Evolutionary conservation across 177 flowering plant genomes (phyloP), one percentile per base, ranked within the genome.

Genomic region (Vitis hybrid): DNA sequence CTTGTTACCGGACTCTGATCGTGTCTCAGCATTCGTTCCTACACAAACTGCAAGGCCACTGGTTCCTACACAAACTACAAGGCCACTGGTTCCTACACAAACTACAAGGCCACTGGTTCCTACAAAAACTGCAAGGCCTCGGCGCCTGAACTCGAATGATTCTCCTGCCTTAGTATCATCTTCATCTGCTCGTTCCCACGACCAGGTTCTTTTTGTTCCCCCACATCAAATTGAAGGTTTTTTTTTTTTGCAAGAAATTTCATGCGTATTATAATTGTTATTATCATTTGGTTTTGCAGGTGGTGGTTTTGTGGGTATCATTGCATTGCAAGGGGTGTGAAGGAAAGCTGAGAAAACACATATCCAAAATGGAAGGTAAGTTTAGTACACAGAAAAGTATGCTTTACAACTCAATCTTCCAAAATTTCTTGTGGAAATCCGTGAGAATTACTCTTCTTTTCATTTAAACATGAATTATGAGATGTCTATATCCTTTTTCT

Each of bases 241-340:
- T 7, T 18, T 18, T 18, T 14, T 68, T 58, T 58, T 14, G 12
- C 11, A 11, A 52, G 4, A 21, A 48, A 19, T 21, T 57, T 2
- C 7, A 27, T 2, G 5, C 56, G 14, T 4, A 40, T 6, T 30
- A 11, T 5, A 11, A 17, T 61, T 52, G 21, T 51, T 65, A 13
- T 32, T 27, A 27, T 11, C 58, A 13, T 62, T 69, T 14, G 49
- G 52, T 19, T 55, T 66, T 68, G 72, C 81, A 94, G 98, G 92
- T 91, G 56, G 98, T 94, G 68, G 97, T 90, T 57, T 70, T 95
- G 82, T 83, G 84, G 83, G 99, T 95, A 58, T 93, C 99, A 24
- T 75, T 95, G 73, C 98, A 95, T 74, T 95, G 99, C 88, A 91
- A 86, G 73, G 99, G 97, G 8, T 95, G 99, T 77, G 99, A 86